Percentiles rank a stretch among this genome's conserved stretches.
phyloP scores from a whole-genome alignment of 306 rosid genomes.

The Castanea sativa region DNA sequence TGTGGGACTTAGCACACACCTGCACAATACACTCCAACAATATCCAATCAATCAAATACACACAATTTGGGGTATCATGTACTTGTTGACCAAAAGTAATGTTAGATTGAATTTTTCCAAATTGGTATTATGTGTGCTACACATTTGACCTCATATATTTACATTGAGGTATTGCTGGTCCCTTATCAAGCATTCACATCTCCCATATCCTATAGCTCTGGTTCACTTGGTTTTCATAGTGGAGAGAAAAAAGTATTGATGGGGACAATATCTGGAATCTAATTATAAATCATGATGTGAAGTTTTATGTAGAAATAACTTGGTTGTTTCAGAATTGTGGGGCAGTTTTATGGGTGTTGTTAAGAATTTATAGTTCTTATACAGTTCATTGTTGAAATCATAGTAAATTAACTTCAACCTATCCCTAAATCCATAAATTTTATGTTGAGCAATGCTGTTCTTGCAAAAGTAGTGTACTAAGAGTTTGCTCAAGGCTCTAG shows the following conservation, averaged over 20 bases:
- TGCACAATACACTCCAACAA: no score
- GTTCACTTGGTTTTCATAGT: neutral
- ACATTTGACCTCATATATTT: no score
- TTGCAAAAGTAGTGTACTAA: no score
- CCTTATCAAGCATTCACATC: neutral
- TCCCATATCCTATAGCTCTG: neutral
- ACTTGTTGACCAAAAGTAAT: no score
- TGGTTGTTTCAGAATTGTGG: neutral
- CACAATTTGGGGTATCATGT: no score
- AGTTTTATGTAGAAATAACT: neutral
- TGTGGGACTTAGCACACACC: no score
- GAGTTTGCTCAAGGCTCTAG: no score
- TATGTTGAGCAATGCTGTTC: neutral
- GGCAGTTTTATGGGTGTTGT: neutral
- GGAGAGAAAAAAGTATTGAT: neutral
- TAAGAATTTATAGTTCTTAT: neutral
- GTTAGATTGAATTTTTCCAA: no score
- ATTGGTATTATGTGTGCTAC: no score
- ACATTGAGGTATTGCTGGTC: no score
- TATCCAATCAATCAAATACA: no score
- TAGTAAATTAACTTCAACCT: neutral
- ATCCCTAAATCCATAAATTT: neutral
- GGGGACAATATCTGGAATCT: neutral
- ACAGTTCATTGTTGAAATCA: neutral
- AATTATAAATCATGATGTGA: neutral